A percentile compares a stretch with the other conserved stretches of the same genome.
phyloP scores from a whole-genome alignment of 192 early-diverging fungal species.

The Backusella circina region DNA sequence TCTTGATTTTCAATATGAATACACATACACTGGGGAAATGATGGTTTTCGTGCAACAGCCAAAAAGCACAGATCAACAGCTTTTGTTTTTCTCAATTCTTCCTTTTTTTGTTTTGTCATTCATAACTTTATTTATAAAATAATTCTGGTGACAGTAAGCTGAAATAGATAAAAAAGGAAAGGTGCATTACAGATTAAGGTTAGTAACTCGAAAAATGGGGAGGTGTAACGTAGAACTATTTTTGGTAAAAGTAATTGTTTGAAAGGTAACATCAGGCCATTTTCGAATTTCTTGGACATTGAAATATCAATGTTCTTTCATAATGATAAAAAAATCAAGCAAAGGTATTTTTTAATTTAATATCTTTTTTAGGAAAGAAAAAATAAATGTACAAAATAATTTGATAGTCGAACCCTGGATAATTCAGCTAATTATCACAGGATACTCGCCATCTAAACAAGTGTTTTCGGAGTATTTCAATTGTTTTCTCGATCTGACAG shows the following conservation, averaged over 20 bases:
- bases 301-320: neutral
- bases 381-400: neutral
- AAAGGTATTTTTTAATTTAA: neutral
- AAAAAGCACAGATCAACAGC: neutral
- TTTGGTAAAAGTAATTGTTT: neutral
- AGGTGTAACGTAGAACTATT: neutral
- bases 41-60: neutral
- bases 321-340: neutral
- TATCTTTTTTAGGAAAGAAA: neutral
- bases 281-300: neutral
- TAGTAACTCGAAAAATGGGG: slow-evolving; percentile 10
- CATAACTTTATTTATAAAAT: neutral
- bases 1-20: neutral
- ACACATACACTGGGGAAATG: neutral
- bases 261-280: neutral
- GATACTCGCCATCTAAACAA: neutral
- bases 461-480: neutral
- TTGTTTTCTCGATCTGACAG: neutral
- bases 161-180: neutral
- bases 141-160: neutral
- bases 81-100: neutral
- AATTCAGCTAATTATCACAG: neutral
- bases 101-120: neutral
- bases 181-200: neutral
- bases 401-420: neutral